These are phyloP conservation scores for Xylaria palmicola DNA, from an alignment of 495 filamentous ascomycete genomes.

Conservation along the genomic window DNA sequence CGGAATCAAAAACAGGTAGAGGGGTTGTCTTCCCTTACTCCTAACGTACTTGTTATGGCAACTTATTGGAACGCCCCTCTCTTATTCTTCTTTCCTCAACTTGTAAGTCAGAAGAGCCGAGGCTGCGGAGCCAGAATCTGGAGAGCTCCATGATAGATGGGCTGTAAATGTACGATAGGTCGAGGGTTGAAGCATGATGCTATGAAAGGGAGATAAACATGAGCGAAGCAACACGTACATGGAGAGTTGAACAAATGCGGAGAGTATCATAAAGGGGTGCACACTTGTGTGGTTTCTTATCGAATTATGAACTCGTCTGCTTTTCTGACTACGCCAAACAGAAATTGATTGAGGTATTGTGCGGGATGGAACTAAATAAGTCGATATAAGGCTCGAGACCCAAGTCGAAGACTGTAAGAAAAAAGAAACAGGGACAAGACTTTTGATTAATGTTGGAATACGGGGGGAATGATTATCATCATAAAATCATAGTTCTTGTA, in stretches of 20 bases:
- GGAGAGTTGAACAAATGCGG: background rate
- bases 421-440: slow-evolving; percentile 2
- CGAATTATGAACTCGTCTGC: too few relatives aligned
- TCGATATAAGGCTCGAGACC: background rate
- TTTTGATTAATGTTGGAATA: too few relatives aligned
- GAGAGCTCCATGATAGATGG: slow-evolving; percentile 4
- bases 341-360: too few relatives aligned
- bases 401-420: too few relatives aligned
- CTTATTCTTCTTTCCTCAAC: too few relatives aligned
- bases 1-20: background rate
- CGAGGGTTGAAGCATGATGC: background rate
- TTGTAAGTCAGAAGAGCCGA: background rate
- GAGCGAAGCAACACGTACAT: background rate
- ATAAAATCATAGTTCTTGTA: background rate
- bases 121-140: background rate
- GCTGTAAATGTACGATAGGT: background rate
- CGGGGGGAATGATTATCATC: too few relatives aligned
- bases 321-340: too few relatives aligned
- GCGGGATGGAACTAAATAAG: slow-evolving; percentile 1
- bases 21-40: background rate
- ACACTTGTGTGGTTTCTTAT: too few relatives aligned
- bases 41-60: background rate
- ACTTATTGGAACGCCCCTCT: too few relatives aligned
- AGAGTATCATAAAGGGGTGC: background rate
- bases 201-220: background rate